Base-by-base conservation (phyloP, 441 rosid species). In the Flueggea neowawraea region DNA sequence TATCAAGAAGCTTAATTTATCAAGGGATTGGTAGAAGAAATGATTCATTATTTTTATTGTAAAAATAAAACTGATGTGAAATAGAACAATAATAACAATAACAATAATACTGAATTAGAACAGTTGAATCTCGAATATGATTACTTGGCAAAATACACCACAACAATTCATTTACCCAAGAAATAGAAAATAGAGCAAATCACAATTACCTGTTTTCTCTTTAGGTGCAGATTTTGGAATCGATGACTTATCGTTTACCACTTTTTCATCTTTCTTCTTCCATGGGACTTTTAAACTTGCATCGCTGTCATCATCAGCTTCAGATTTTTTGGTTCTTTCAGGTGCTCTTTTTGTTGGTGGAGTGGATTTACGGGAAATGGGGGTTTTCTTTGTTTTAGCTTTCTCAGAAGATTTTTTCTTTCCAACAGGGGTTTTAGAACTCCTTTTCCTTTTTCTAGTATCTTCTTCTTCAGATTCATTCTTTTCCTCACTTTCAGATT, bases 391-490 rank as follows among this genome's bases (percentile, higher is more conserved):
- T 72, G 84, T 64, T 75, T 79, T 86, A 56, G 86, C 63, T 71
- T 79, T 87, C 70, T 68, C 84, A 57, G 78, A 61, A 69, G 97
- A 60, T 69, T 71, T 85, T 66, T 80, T 85, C 70, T 75, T 84
- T 45, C 61, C 68, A 31, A 83, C 64, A 16, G 76, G 53, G 16
- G 61, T 55, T 64, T 72, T 82, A 31, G 82, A 60, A 47, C 73
- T 72, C 70, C 67, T 79, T 71, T 79, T 89, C 74, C 61, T 80
- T 73, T 82, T 91, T 43, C 63, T 65, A 12, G 44, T 57, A 22
- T 87, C 89, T 68, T 85, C 95, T 68, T 87, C 95, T 68, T 87
- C 96, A 45, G 95, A 80, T 67, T 79, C 89, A 77, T 60, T 73
- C 70, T 88, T 83, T 63, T 86, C 96, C 75, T 83, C 92, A 49